These are phyloP conservation scores for Anthoceros angustus DNA, from an alignment of 225 moss, liverwort and hornwort genomes.

Conservation along the genomic window DNA sequence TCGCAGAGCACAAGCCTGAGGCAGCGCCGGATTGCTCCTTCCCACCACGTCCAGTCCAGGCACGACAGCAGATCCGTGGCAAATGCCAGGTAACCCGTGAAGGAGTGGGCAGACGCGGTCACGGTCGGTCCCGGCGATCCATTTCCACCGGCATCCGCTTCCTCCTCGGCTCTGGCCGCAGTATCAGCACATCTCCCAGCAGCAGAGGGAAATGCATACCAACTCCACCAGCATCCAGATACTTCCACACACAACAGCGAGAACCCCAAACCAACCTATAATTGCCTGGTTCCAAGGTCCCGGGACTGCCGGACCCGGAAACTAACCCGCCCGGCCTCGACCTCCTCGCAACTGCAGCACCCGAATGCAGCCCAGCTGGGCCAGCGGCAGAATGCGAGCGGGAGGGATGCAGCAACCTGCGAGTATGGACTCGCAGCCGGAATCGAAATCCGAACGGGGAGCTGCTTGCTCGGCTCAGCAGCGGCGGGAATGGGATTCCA, in stretches of 20 bases:
- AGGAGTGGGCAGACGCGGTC: no score
- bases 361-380: no score
- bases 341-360: no score
- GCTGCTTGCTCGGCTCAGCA: no score
- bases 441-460: no score
- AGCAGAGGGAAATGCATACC: background rate
- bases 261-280: conserved; percentile 2
- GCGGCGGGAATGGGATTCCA: no score
- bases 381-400: no score
- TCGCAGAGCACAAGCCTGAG: background rate
- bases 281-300: background rate
- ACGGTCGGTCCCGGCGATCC: background rate
- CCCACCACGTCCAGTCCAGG: background rate
- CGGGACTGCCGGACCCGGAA: no score
- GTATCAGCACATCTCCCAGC: background rate
- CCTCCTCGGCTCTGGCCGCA: background rate
- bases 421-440: no score
- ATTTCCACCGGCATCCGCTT: background rate
- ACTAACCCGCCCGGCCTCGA: no score
- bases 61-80: background rate
- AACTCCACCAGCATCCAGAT: background rate
- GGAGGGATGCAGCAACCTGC: no score
- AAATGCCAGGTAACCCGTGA: background rate
- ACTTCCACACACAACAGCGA: background rate
- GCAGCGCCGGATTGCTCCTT: background rate